Conservation (phyloP, 2,329 filamentous ascomycete species). For the Exophiala spinifera region DNA sequence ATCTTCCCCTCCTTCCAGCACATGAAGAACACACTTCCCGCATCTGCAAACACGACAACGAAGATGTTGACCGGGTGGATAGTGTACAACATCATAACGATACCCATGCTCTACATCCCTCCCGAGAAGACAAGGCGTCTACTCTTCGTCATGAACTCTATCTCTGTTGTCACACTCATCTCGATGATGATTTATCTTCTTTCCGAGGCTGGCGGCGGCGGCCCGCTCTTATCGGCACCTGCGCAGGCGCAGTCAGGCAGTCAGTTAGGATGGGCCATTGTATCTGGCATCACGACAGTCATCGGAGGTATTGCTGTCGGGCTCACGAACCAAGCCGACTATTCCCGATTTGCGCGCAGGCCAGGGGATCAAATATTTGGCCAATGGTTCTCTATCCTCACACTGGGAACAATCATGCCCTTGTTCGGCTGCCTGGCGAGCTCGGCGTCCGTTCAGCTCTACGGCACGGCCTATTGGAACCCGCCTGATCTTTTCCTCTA, state of each 20-base stretch:
- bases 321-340: conserved; percentile 35
- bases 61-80: conserved; percentile 37
- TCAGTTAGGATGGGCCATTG: conserved; percentile 20
- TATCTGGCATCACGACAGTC: conserved; percentile 32
- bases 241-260: conserved; percentile 18
- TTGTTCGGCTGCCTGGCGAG: conserved; percentile 40
- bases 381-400: conserved; percentile 38
- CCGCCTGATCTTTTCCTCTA: conserved; percentile 41
- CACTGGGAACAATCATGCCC: conserved; percentile 40
- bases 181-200: conserved; percentile 35
- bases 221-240: conserved; percentile 30
- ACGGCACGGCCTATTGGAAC: conserved; percentile 42
- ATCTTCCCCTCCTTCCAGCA: conserved; percentile 37
- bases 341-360: conserved; percentile 37
- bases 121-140: conserved; percentile 42
- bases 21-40: conserved; percentile 37
- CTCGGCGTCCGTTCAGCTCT: conserved; percentile 34
- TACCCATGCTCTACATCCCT: conserved; percentile 44
- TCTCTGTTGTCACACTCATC: conserved; percentile 30
- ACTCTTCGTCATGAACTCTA: conserved; percentile 31
- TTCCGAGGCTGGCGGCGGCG: conserved; percentile 34
- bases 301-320: conserved; percentile 35
- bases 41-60: conserved; percentile 35
- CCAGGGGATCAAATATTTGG: conserved; percentile 44
- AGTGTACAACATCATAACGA: conserved; percentile 36